phyloP scores from a whole-genome alignment of 2,329 filamentous ascomycete species.

The Neopestalotiopsis clavispora region DNA sequence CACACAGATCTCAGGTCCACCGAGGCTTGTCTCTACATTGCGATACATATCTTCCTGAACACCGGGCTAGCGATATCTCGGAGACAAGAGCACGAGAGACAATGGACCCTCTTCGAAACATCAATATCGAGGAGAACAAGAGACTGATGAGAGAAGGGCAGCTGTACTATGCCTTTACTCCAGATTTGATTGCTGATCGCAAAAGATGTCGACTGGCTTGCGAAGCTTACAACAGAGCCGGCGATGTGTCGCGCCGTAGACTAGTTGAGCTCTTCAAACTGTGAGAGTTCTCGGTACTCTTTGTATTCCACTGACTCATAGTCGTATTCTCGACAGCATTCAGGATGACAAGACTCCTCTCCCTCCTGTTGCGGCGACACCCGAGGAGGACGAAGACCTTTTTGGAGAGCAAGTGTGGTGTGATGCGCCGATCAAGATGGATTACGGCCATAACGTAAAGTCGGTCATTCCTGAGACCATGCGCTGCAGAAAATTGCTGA shows the following conservation, averaged over 20 bases:
- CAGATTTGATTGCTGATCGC: constrained; percentile 67
- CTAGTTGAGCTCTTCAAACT: constrained; percentile 72
- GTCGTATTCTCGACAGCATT: constrained; percentile 53
- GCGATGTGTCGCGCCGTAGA: constrained; percentile 63
- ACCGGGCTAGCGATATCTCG: too few relatives aligned
- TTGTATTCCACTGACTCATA: constrained; percentile 2
- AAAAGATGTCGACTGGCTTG: constrained; percentile 66
- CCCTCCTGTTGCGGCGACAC: constrained; percentile 60
- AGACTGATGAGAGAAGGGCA: constrained; percentile 68
- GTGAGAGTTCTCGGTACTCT: constrained; percentile 51
- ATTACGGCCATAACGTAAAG: constrained; percentile 79
- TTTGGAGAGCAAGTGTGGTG: constrained; percentile 72
- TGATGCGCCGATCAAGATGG: constrained; percentile 70
- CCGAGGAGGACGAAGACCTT: constrained; percentile 67
- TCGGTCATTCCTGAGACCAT: constrained; percentile 30
- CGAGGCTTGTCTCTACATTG: background rate
- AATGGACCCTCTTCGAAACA: constrained; percentile 28
- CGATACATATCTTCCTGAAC: too few relatives aligned
- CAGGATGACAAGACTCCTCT: constrained; percentile 65
- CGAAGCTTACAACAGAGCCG: constrained; percentile 66
- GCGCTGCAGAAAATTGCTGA: constrained; percentile 15
- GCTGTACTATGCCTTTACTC: constrained; percentile 76
- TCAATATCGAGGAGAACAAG: constrained; percentile 53
- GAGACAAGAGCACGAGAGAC: background rate
- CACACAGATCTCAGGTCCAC: background rate